Base-by-base conservation (phyloP, 768 basidiomycete genomes). In the Kondoa subrosea region DNA sequence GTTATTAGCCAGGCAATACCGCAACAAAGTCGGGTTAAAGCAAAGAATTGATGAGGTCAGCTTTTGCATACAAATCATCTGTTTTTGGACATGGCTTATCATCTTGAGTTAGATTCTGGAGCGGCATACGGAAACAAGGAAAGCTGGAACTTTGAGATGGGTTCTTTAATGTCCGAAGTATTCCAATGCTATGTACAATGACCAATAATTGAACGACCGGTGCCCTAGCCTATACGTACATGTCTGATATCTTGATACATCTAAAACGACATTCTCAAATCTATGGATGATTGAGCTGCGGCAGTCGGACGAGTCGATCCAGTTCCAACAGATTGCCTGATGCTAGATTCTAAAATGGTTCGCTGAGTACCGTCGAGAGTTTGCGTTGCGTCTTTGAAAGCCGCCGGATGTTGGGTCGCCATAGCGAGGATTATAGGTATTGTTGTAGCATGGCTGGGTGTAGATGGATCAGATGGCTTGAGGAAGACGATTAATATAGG, bases 11-110 rank as follows among this genome's bases (percentile, higher is more conserved):
- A 77, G 79, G 31, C 78, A 70, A 79, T 82, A 31, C 84, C 84
- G 64, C 3, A 76, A 77, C 29, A 82, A 82, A 74, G 79, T 75
- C 59, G 89, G 88, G 30, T 83, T 89, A 1, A 80, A 77, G 73
- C 85, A 85, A 73, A 95, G 91, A 78, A 80, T 93, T 26, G 71
- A 82, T 34, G 90, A 91, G 71, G 40, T 50, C 8, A 8, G 40
- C 8, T 8, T 50, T 50, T 8, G 40, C 40, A n/a, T n/a, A n/a
- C n/a, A n/a, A n/a, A n/a, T n/a, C 40, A 50, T 8, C 40, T 8
- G 21, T 8, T 21, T 50, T 8, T 50, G 21, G 21, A 8, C 40
- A 21, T 8, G 40, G 8, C 40, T 50, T 8, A 50, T 8, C 40
- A 50, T 8, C 40, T 8, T 50, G 21, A 8, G 40, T 8, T 50